phyloP scores from a whole-genome alignment of 1,284 basidiomycete species.

The Ganoderma multipileum region DNA sequence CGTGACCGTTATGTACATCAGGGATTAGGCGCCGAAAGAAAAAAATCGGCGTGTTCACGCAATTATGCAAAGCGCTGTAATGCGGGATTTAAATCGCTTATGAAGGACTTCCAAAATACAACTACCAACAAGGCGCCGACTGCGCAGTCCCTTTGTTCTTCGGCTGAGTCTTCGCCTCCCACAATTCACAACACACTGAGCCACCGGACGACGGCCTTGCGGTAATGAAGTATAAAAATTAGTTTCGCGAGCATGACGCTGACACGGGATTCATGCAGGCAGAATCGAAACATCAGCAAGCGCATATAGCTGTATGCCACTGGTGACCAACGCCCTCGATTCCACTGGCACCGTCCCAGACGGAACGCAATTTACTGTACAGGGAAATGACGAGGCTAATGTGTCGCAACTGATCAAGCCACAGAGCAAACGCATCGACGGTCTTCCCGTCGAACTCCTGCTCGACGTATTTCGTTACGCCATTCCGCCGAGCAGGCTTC shows the following conservation, averaged over 20 bases:
- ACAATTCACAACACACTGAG: background rate
- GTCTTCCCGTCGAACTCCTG: slow-evolving; percentile 21
- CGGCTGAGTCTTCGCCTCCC: background rate
- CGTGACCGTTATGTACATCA: too few relatives aligned
- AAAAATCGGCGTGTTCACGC: too few relatives aligned
- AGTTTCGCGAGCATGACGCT: too few relatives aligned
- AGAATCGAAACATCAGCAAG: too few relatives aligned
- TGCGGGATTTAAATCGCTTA: background rate
- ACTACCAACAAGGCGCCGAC: background rate
- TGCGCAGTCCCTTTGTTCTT: background rate
- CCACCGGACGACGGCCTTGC: too few relatives aligned
- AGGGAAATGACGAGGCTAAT: slow-evolving; percentile 5
- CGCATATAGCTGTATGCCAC: too few relatives aligned
- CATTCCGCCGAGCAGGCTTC: slow-evolving; percentile 13
- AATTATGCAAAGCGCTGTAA: too few relatives aligned
- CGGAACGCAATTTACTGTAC: background rate
- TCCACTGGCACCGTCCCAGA: background rate
- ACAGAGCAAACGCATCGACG: slow-evolving; percentile 7
- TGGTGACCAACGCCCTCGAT: background rate
- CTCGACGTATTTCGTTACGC: slow-evolving; percentile 16
- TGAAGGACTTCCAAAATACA: background rate
- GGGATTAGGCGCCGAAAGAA: too few relatives aligned
- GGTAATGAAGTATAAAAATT: too few relatives aligned
- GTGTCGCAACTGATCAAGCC: slow-evolving; percentile 6
- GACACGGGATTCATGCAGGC: too few relatives aligned